These are phyloP conservation scores for Tephrocybe sp. DNA, from an alignment of 768 basidiomycete genomes.

Conservation along the genomic window DNA sequence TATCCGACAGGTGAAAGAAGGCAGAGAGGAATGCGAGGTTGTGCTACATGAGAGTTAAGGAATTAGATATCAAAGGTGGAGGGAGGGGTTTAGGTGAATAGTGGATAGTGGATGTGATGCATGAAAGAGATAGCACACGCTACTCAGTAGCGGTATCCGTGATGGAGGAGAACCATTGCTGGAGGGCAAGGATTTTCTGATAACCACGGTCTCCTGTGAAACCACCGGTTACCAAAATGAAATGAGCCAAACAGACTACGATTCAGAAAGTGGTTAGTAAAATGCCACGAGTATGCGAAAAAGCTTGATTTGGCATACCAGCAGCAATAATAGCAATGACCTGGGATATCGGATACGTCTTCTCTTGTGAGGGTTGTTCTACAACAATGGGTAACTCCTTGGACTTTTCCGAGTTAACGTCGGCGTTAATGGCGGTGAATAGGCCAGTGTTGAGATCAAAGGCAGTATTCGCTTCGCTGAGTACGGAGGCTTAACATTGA, in stretches of 20 bases:
- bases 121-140: not conserved
- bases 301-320: constrained; percentile 23
- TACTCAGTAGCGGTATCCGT: constrained; percentile 5
- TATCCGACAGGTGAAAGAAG: not conserved
- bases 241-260: constrained; percentile 47
- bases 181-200: constrained; percentile 40
- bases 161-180: constrained; percentile 33
- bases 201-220: constrained; percentile 46
- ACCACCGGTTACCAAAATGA: constrained; percentile 42
- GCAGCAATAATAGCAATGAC: constrained; percentile 35
- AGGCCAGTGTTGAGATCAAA: constrained; percentile 49
- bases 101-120: not conserved
- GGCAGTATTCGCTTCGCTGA: constrained; percentile 46
- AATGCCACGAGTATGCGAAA: not conserved
- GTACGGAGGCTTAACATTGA: constrained; percentile 34
- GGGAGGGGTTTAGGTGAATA: not conserved
- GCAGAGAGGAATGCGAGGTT: not conserved
- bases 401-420: constrained; percentile 15
- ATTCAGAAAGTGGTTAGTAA: constrained; percentile 2
- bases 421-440: constrained; percentile 34
- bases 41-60: not conserved
- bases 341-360: constrained; percentile 30
- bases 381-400: constrained; percentile 14
- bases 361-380: constrained; percentile 15
- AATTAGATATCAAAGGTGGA: not conserved